phyloP scores from a whole-genome alignment of 257 asterid genomes.

The Gentiana dahurica region DNA sequence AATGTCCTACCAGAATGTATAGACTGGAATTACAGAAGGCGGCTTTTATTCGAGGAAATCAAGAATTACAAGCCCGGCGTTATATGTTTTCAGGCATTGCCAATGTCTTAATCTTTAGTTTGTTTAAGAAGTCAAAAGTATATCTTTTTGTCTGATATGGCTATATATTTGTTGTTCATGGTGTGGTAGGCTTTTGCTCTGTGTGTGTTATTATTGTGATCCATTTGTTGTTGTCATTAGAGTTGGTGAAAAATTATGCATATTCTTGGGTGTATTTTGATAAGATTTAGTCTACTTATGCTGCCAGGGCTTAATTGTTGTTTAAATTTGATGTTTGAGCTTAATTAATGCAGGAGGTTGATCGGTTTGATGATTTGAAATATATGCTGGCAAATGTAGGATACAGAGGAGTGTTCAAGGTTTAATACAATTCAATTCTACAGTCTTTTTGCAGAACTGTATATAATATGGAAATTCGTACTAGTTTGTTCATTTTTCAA shows the following conservation, averaged over 20 bases:
- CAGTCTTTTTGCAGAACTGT: slow-evolving; percentile 7
- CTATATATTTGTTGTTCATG: too few species aligned
- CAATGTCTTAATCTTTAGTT: slow-evolving; percentile 4
- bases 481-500: slow-evolving; percentile 18
- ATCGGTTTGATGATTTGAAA: slow-evolving; percentile 53
- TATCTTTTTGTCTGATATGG: too few species aligned
- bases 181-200: too few species aligned
- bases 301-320: too few species aligned
- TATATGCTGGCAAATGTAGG: slow-evolving; percentile 55
- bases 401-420: slow-evolving; percentile 70
- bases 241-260: too few species aligned
- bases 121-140: too few species aligned
- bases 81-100: slow-evolving; percentile 67
- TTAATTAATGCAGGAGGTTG: slow-evolving; percentile 64
- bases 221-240: too few species aligned
- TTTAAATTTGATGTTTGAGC: neutral
- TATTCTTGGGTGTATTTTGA: too few species aligned
- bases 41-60: slow-evolving; percentile 46
- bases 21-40: slow-evolving; percentile 71
- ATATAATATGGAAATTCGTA: slow-evolving; percentile 15
- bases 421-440: slow-evolving; percentile 13
- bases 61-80: slow-evolving; percentile 49
- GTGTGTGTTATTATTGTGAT: too few species aligned
- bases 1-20: slow-evolving; percentile 35
- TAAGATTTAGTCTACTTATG: neutral